Conservation (phyloP, 1,284 basidiomycete genomes). For the Exobasidium cylindrosporum region DNA sequence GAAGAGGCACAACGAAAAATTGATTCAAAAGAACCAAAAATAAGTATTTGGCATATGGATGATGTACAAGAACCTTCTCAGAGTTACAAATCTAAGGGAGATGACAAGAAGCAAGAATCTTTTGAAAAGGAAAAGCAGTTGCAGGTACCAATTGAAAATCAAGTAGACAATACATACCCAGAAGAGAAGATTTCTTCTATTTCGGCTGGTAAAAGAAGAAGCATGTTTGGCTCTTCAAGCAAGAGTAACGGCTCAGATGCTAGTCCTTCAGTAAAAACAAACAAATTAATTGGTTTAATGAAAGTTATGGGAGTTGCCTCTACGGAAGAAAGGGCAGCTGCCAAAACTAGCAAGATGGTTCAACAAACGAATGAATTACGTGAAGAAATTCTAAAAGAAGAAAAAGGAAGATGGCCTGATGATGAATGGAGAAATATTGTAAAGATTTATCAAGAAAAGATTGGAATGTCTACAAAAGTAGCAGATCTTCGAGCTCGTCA, state of each 20-base stretch:
- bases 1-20: background rate
- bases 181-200: too few relatives aligned
- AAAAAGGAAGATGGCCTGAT: background rate
- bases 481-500: background rate
- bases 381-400: background rate
- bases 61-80: background rate
- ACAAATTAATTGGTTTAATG: background rate
- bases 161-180: background rate
- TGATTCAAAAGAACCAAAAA: background rate
- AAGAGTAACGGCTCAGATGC: background rate
- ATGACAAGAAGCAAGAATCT: background rate
- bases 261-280: background rate
- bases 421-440: background rate
- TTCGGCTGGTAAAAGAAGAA: background rate
- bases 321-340: background rate
- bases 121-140: background rate
- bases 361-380: background rate
- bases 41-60: background rate
- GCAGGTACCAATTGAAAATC: background rate
- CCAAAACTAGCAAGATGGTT: background rate
- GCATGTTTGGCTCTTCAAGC: background rate
- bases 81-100: background rate
- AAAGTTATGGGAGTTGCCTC: background rate
- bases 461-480: background rate
- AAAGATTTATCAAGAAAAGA: background rate